Base-by-base conservation (phyloP, 106 monocot species). In the Cymbidium sinense region DNA sequence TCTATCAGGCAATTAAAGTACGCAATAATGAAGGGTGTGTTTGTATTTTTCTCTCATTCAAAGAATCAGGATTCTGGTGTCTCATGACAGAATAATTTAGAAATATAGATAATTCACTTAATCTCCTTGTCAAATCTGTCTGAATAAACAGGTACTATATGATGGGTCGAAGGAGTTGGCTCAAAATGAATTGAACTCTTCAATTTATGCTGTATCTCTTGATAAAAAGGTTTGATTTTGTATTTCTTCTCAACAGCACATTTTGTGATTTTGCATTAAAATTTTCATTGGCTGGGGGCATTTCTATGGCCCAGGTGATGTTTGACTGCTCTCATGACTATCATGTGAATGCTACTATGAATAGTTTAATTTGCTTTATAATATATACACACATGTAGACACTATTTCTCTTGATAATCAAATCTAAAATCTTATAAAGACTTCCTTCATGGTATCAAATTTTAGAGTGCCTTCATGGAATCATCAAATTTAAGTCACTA, bases 1-100 rank as follows among this genome's bases (percentile, higher is more conserved):
- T 94, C n/a, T 94, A 84, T 88, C 96, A 98, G 89, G 91, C 96
- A 85, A 94, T 98, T 84, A 98, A 98, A 94, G 96, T 98, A 98
- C 74, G 96, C 86, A 88, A 85, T 90, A 83, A 74, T 84, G 76
- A 82, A 85, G 85, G 88, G 93, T 90, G 91, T 93, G 91, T 93
- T 80, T 92, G 82, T 89, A 74, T 92, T 80, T 89, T 91, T 85
- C 85, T 77, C 43, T 84, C 81, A 27, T 70, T 84, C 61, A 76
- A 17, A 64, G 74, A 70, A 67, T 34, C 18, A 65, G 78, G 71
- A 77, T 74, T 86, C 5, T 33, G 31, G 47, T 47, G 9, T 50
- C 11, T 75, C 61, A 52, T 71, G 31, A 43, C 30, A 61, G 9
- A 34, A 25, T 43, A 36, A 25, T 9, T 31, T 52, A 0, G 27